Base-by-base conservation (phyloP, 208 protist species). In the Trypanosomatidae sp. region DNA sequence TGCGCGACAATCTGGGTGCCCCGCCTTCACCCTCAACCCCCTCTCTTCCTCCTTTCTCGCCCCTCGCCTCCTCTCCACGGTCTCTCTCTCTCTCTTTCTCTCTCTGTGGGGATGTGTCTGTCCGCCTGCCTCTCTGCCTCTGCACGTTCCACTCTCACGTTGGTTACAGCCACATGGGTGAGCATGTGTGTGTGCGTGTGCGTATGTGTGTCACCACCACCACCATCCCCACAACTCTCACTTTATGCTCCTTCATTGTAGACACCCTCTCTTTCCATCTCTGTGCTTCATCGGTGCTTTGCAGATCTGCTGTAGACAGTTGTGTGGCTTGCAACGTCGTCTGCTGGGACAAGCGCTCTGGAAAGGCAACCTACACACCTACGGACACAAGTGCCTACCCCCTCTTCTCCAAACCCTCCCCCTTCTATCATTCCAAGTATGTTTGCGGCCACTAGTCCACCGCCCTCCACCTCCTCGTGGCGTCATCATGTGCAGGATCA, bases 401-500 rank as follows among this genome's bases (percentile, higher is more conserved):
- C 28, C 39, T 17, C 41, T 25, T 33, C 43, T 41, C 41, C 4
- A 10, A 9, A 33, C 39, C 28, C 58, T 36, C 50, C 50, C 10
- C 50, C 39, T 30, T 52, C 56, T 39, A 17, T 0, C 19, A 43
- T 33, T 56, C 15, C 25, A 30, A 39, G 7, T 44, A 79, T 79
- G 60, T 72, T 76, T 49, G 36, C 49, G 17, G 22, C 43, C 52
- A 49, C 36, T 39, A 56, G n/a, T 8, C 7, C 33, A 49, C 25
- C 47, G 15, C 7, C 25, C 33, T 33, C 66, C 22, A 55, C 66
- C 46, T 39, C 71, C 25, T 25, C 71, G 49, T 87, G 83, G 83
- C 69, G 68, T 39, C 56, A 73, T 47, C 73, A 79, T 47, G 33
- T 84, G 9, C 75, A 76, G 17, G 30, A 75, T 13, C 77, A 85